Evolutionary conservation across 2,329 filamentous ascomycete genomes (phyloP).

Genomic region (Aspergillus hortae): DNA sequence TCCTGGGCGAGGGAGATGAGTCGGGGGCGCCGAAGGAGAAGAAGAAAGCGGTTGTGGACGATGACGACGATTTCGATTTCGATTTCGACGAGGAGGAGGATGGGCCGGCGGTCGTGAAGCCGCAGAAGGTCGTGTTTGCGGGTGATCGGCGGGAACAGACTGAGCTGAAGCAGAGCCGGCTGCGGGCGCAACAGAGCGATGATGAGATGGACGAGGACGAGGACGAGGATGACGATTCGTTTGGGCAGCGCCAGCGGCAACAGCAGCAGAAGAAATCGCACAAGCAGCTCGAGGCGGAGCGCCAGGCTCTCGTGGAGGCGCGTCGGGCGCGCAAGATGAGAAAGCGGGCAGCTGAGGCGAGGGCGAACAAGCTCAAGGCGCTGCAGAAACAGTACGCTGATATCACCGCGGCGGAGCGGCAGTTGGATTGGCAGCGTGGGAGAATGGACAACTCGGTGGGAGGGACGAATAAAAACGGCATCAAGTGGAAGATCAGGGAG

Average conservation of each 20-base stretch:
- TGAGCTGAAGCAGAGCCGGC: constrained; percentile 20
- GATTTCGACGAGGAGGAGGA: constrained; percentile 19
- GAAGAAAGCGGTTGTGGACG: constrained; percentile 18
- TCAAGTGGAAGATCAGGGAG: constrained; percentile 63
- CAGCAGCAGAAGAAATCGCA: constrained; percentile 37
- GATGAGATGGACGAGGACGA: constrained; percentile 24
- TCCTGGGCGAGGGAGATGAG: constrained; percentile 20
- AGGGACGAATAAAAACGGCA: constrained; percentile 60
- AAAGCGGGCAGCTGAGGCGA: constrained; percentile 47
- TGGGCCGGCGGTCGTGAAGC: constrained; percentile 15
- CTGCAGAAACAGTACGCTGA: constrained; percentile 54
- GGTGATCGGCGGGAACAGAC: constrained; percentile 36
- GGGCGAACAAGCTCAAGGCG: constrained; percentile 49
- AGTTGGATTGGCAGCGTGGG: constrained; percentile 57
- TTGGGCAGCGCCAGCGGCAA: constrained; percentile 9
- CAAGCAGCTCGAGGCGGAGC: constrained; percentile 43
- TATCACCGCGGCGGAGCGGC: constrained; percentile 53
- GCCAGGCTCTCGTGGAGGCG: constrained; percentile 35
- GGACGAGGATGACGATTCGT: constrained; percentile 19
- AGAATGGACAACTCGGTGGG: constrained; percentile 60
- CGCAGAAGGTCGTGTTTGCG: constrained; percentile 38
- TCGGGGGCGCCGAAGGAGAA: constrained; percentile 17
- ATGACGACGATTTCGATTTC: constrained; percentile 18
- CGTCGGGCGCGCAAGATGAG: constrained; percentile 45
- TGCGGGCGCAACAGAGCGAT: constrained; percentile 17